Evolutionary conservation across 208 protist genomes (phyloP), one percentile per base, ranked within the genome.

Genomic region (Crithidia expoeki): DNA sequence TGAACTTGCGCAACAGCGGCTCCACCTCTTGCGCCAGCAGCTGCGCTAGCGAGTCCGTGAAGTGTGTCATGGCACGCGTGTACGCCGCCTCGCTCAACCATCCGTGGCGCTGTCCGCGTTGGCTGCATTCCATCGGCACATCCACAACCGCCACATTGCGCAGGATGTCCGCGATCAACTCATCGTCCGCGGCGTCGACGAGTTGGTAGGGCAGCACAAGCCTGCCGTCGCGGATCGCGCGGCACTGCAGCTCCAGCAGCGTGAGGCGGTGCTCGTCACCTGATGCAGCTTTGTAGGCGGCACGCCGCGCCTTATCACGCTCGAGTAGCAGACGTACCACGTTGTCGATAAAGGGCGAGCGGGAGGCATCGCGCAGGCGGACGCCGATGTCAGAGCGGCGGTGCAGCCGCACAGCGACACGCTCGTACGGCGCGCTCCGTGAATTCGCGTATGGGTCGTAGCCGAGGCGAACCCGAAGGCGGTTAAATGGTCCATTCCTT

Each of bases 401-500:
- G 23, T 63, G 51, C 33, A 93, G 60, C 21, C 84, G 85, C n/a
- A 90, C 59, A 6, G 79, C 46, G 32, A 91, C 47, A 33, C 80
- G 69, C 69, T 93, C 81, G 64, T 87, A 88, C 47, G 64, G n/a
- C 14, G 69, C 76, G 28, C 72, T 83, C 38, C 30, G 25, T 23
- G 69, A 55, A 58, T 50, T 80, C 23, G 66, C 77, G 67, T 91
- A 95, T 0, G 90, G 90, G 66, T 96, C 75, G 79, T 84, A 93
- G 50, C 79, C 86, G n/a, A 89, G 52, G 2, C 86, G 81, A 56
- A 96, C 76, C 46, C 88, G 86, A n/a, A 93, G 62, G 5, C 90
- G 81, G 67, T 92, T 89, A 78, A 91, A 96, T 9, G 90, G 86
- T 4, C 90, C 90, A 55, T 75, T 89, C 38, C 58, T 60, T 28